Conservation (phyloP, 2,329 filamentous ascomycete genomes). For the Cladosporium sp. region DNA sequence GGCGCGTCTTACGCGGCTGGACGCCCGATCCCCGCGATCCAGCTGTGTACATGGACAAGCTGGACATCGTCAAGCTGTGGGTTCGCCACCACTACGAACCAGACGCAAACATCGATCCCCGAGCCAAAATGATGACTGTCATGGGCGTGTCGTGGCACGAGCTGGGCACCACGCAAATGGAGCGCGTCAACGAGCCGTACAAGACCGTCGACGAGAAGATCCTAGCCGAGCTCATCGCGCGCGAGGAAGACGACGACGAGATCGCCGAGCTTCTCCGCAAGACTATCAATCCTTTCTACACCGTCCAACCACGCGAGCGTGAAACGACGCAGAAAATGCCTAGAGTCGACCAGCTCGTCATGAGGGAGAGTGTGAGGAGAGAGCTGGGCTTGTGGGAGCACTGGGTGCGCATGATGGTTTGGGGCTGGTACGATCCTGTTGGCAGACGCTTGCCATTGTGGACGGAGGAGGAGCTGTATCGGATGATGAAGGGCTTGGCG, state of each 20-base stretch:
- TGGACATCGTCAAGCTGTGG: slow-evolving; percentile 59
- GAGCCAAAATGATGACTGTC: slow-evolving; percentile 33
- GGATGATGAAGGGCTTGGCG: slow-evolving; percentile 9
- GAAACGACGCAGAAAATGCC: slow-evolving; percentile 40
- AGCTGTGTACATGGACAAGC: slow-evolving; percentile 32
- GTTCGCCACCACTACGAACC: slow-evolving; percentile 57
- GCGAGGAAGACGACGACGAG: slow-evolving; percentile 37
- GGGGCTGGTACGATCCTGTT: slow-evolving; percentile 45
- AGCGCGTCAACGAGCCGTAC: slow-evolving; percentile 43
- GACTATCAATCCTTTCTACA: not conserved
- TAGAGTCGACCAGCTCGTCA: slow-evolving; percentile 60
- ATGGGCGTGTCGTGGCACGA: slow-evolving; percentile 55
- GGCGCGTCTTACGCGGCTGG: slow-evolving; percentile 59
- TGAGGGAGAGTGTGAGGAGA: slow-evolving; percentile 56
- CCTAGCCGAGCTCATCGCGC: not conserved
- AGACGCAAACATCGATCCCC: slow-evolving; percentile 24
- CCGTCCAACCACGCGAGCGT: not conserved
- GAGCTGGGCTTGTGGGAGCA: slow-evolving; percentile 55
- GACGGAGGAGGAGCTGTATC: slow-evolving; percentile 3
- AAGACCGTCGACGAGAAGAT: slow-evolving; percentile 19
- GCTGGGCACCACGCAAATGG: slow-evolving; percentile 55
- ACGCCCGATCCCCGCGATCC: slow-evolving; percentile 30
- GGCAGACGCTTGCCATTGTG: not conserved
- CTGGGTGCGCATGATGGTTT: slow-evolving; percentile 60
- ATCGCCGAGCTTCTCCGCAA: slow-evolving; percentile 32